Conservation (phyloP, 2,329 filamentous ascomycete species). For the Diplocarpon rosae region DNA sequence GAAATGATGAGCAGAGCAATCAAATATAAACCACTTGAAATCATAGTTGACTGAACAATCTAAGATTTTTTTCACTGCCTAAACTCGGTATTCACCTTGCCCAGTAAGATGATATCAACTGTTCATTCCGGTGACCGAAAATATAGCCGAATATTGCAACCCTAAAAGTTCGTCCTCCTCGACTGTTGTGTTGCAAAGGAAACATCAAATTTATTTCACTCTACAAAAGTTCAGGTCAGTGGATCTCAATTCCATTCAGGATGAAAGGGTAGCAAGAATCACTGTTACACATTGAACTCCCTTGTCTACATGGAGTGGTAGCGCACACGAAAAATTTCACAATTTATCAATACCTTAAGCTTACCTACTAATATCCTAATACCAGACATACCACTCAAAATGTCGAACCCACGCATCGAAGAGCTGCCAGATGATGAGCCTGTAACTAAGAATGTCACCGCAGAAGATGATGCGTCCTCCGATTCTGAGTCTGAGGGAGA, state of each 20-base stretch:
- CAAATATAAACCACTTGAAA: not conserved
- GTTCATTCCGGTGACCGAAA: slow-evolving; percentile 12
- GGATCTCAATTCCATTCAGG: not conserved
- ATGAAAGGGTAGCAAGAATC: not conserved
- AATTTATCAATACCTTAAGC: slow-evolving; percentile 12
- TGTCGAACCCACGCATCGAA: slow-evolving; percentile 97
- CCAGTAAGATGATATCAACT: no score
- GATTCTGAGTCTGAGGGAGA: slow-evolving; percentile 70
- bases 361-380: slow-evolving; percentile 17
- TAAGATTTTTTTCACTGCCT: no score
- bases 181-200: slow-evolving; percentile 2
- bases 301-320: slow-evolving; percentile 1
- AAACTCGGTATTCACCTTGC: no score
- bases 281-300: not conserved
- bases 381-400: slow-evolving; percentile 42
- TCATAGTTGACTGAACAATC: no score
- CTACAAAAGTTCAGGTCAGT: slow-evolving; percentile 14
- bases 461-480: slow-evolving; percentile 59
- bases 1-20: not conserved
- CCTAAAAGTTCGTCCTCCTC: slow-evolving; percentile 11
- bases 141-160: slow-evolving; percentile 20
- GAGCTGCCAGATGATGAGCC: slow-evolving; percentile 88
- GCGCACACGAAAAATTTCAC: slow-evolving; percentile 22
- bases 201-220: slow-evolving; percentile 7
- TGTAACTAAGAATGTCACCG: slow-evolving; percentile 62